These are phyloP conservation scores for Hypoxylon sp. DNA, from an alignment of 2,329 filamentous ascomycete genomes.

Conservation along the genomic window DNA sequence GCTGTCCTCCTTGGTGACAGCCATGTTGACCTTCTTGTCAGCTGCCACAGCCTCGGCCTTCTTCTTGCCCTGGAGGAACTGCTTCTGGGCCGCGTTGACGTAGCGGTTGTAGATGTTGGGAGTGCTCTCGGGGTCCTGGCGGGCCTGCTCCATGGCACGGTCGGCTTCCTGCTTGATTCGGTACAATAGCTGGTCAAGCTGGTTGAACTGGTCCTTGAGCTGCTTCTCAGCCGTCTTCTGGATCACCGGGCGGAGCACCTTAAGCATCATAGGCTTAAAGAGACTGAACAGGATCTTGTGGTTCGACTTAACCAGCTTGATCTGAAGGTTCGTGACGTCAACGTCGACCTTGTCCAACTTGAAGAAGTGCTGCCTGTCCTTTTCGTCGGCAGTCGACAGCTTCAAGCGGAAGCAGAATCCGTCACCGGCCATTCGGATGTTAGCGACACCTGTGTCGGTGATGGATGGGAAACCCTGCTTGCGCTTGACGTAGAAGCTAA, in stretches of 20 bases:
- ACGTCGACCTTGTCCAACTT: conserved; percentile 91
- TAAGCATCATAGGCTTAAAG: conserved; percentile 87
- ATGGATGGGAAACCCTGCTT: conserved; percentile 92
- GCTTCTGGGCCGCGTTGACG: conserved; percentile 75
- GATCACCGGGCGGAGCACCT: conserved; percentile 82
- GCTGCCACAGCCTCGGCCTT: conserved; percentile 70
- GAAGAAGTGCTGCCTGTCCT: conserved; percentile 84
- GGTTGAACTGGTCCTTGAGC: conserved; percentile 82
- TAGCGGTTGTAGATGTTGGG: conserved; percentile 91
- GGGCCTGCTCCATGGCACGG: conserved; percentile 70
- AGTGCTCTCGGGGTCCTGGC: conserved; percentile 74
- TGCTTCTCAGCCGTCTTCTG: conserved; percentile 90
- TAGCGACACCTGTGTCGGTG: conserved; percentile 86
- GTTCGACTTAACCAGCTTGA: conserved; percentile 93
- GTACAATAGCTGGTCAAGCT: conserved; percentile 77
- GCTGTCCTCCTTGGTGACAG: conserved; percentile 86
- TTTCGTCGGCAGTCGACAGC: conserved; percentile 80
- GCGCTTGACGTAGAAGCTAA: conserved; percentile 93
- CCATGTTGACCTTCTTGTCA: conserved; percentile 81
- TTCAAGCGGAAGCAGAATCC: conserved; percentile 94
- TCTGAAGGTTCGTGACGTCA: conserved; percentile 79
- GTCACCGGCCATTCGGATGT: conserved; percentile 85
- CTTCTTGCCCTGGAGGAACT: conserved; percentile 77
- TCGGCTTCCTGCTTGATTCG: conserved; percentile 86
- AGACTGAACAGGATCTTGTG: conserved; percentile 90